Base-by-base conservation (phyloP, 805 yeast genomes). In the Komagataella ulmi region DNA sequence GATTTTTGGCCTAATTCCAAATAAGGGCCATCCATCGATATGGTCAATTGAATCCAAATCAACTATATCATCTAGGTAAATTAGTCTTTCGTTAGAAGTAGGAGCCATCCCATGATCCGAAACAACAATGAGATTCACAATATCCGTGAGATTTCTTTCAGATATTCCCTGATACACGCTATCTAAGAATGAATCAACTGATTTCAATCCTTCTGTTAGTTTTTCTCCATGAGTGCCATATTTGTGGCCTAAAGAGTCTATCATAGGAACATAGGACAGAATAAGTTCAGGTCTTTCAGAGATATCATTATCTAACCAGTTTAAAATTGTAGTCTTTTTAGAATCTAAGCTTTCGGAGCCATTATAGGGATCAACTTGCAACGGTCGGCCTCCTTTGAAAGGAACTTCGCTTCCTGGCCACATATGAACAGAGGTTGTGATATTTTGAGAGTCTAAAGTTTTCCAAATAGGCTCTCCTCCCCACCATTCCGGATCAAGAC, bases 31-130 rank as follows among this genome's bases (percentile, higher is more conserved):
- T 17, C 93, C 96, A 59, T 84, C 89, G 30, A 74, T 67, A 58
- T 82, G 80, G 54, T 80, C 82, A 48, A 86, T 73, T 53, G 72
- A 70, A 1, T 63, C 59, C 54, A 75, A 54, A 58, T 80, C 80
- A 8, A 88, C 65, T 17, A 87, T 54, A 56, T 88, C 93, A 62
- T 88, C 96, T 54, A 90, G 65, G 55, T 79, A 79, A 1, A 89
- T 67, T 8, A 87, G 63, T 54, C 96, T 68, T 10, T 81, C 77
- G 55, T 81, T 76, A 0, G 87, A 75, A 1, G 95, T 85, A 6
- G 96, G 91, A 0, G 95, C 83, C 96, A 88, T 89, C 8, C 97
- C 97, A 63, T 89, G 97, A 64, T 90, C 97, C 47, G 96, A 86
- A 3, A 90, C 85, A 46, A 90, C 68, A 0, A 91, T 66, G 18